Evolutionary conservation across 2,329 filamentous ascomycete species (phyloP).

Genomic region (Metarhizium rileyi): DNA sequence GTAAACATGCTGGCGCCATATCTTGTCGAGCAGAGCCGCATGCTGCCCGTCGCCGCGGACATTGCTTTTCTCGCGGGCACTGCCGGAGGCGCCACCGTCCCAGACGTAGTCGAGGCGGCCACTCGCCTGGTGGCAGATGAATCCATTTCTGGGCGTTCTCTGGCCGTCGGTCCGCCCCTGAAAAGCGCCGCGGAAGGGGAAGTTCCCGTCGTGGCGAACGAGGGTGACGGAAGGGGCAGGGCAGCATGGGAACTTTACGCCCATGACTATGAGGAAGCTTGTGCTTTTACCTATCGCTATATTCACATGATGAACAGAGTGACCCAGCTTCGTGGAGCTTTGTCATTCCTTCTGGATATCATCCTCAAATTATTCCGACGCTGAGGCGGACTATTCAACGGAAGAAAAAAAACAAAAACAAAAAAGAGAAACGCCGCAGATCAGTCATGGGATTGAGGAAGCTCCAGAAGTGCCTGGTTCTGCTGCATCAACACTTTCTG

Average conservation of each 20-base stretch:
- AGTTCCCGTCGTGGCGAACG: conserved; percentile 18
- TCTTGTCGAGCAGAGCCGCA: conserved; percentile 51
- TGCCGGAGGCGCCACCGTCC: conserved; percentile 36
- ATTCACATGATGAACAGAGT: conserved; percentile 40
- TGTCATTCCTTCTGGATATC: not conserved
- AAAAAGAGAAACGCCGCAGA: not conserved
- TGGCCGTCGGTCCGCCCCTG: conserved; percentile 49
- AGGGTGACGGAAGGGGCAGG: conserved; percentile 28
- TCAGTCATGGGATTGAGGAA: no score
- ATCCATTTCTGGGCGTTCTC: conserved; percentile 43
- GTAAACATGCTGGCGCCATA: conserved; percentile 60
- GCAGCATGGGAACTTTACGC: conserved; percentile 53
- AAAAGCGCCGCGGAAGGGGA: conserved; percentile 25
- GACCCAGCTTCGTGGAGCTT: not conserved
- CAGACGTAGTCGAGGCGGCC: conserved; percentile 54
- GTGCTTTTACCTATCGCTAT: conserved; percentile 44
- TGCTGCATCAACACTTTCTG: no score
- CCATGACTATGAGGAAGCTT: conserved; percentile 46
- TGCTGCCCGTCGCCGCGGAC: conserved; percentile 36
- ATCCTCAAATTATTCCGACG: not conserved
- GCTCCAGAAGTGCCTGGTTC: no score
- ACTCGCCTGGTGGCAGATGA: conserved; percentile 52
- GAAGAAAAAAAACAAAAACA: not conserved
- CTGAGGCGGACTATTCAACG: not conserved
- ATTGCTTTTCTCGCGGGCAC: conserved; percentile 45